phyloP scores from a whole-genome alignment of 1,284 basidiomycete species.

The Ceratobasidium theobromae region DNA sequence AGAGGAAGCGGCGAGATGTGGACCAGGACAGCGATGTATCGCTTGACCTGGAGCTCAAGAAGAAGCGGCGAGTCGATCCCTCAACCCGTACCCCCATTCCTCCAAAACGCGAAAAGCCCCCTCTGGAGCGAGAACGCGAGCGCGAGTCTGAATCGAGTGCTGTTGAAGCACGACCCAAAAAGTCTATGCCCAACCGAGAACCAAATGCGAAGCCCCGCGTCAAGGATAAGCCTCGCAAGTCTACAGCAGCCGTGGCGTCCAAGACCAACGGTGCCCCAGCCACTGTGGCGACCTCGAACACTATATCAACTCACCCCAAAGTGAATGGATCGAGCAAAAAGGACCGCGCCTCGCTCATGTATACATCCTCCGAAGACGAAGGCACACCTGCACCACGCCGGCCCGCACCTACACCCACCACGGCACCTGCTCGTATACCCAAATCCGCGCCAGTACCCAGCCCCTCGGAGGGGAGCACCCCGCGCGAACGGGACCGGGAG shows the following conservation, averaged over 20 bases:
- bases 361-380: constrained; percentile 25
- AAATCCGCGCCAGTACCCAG: neutral
- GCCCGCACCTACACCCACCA: neutral
- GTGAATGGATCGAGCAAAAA: constrained; percentile 24
- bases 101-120: neutral
- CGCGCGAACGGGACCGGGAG: constrained; percentile 15
- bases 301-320: neutral
- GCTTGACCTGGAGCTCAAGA: constrained; percentile 10
- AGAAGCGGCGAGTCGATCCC: constrained; percentile 11
- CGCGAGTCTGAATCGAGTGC: constrained; percentile 18
- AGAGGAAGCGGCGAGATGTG: neutral
- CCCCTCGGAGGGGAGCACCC: constrained; percentile 9
- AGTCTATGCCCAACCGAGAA: constrained; percentile 3
- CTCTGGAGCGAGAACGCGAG: neutral
- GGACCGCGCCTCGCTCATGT: constrained; percentile 16
- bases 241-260: neutral
- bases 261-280: constrained; percentile 16
- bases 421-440: neutral
- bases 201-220: neutral
- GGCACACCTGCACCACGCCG: constrained; percentile 10
- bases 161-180: constrained; percentile 15
- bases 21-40: constrained; percentile 24
- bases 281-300: neutral
- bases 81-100: neutral
- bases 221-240: neutral